These are phyloP conservation scores for Solanum arcanum DNA, from an alignment of 257 asterid species.

Conservation along the genomic window DNA sequence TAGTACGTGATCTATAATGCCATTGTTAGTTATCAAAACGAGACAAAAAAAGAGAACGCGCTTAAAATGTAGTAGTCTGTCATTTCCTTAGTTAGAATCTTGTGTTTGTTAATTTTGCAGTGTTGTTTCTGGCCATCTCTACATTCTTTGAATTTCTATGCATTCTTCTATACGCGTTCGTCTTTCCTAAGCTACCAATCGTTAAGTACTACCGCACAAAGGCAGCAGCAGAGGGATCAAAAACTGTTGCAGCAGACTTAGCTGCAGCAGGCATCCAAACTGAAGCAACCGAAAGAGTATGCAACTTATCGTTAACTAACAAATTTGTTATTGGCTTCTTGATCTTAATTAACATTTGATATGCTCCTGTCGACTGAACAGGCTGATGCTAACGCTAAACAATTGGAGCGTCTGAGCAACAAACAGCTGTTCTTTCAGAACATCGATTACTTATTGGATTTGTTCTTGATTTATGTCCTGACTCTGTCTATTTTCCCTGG, in stretches of 20 bases:
- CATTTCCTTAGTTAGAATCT: background rate
- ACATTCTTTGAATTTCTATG: conserved; percentile 18
- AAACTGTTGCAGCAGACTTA: conserved; percentile 72
- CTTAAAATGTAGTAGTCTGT: background rate
- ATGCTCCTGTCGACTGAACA: background rate
- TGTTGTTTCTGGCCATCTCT: conserved; percentile 29
- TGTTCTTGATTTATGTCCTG: conserved; percentile 54
- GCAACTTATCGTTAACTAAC: background rate
- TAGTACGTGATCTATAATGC: conserved; percentile 23
- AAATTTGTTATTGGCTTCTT: background rate
- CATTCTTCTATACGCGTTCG: conserved; percentile 17
- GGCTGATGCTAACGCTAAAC: conserved; percentile 11
- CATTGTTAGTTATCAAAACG: background rate
- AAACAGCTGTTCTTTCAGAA: conserved; percentile 41
- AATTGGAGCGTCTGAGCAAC: conserved; percentile 35
- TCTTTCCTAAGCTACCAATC: conserved; percentile 26
- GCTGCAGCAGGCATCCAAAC: conserved; percentile 60
- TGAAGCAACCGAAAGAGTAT: conserved; percentile 2
- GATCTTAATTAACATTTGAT: background rate
- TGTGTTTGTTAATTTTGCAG: conserved; percentile 4
- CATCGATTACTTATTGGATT: conserved; percentile 46
- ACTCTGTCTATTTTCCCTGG: background rate
- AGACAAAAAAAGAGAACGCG: background rate
- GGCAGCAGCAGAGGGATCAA: conserved; percentile 67
- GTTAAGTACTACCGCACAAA: conserved; percentile 29